A percentile compares a stretch with the other conserved stretches of the same genome.
These are phyloP conservation scores for Penicillium verrucosum DNA, from an alignment of 2,329 filamentous ascomycete species.

Conservation along the genomic window DNA sequence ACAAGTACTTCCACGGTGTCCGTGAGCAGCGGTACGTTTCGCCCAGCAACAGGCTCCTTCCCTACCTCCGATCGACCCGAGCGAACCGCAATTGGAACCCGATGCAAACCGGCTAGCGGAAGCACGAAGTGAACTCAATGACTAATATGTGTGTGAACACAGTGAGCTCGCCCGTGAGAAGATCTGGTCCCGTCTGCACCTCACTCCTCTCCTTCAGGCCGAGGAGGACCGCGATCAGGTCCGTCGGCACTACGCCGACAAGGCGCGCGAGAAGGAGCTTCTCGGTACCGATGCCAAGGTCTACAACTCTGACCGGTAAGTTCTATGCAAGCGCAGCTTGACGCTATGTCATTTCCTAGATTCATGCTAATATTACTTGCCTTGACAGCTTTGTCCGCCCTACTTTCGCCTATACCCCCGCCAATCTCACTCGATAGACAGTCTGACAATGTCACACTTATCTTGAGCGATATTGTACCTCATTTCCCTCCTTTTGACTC, in stretches of 20 bases:
- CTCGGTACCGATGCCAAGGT: conserved; percentile 78
- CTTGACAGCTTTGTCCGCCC: conserved; percentile 70
- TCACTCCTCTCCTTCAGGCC: conserved; percentile 89
- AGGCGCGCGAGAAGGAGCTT: conserved; percentile 85
- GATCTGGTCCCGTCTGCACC: conserved; percentile 94
- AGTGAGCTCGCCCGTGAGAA: conserved; percentile 95
- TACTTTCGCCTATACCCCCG: conserved; percentile 72
- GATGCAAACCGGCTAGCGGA: neutral
- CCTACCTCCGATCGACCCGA: conserved; percentile 13
- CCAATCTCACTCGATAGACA: conserved; percentile 56
- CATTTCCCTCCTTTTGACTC: conserved; percentile 9
- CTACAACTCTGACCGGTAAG: conserved; percentile 85
- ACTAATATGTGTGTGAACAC: conserved; percentile 10
- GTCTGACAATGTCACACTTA: conserved; percentile 15
- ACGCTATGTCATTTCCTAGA: neutral
- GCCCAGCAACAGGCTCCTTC: conserved; percentile 1
- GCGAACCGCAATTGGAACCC: conserved; percentile 9
- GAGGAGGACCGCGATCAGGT: conserved; percentile 97
- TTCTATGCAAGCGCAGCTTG: conserved; percentile 6
- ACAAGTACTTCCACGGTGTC: conserved; percentile 75
- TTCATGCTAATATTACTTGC: conserved; percentile 6
- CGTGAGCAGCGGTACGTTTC: conserved; percentile 81
- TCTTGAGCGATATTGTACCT: conserved; percentile 8
- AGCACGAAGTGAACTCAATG: neutral
- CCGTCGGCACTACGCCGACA: conserved; percentile 78